A percentile compares a stretch with the other conserved stretches of the same genome.
phyloP scores from a whole-genome alignment of 2,329 filamentous ascomycete genomes.

The Calonectria hawksworthii region DNA sequence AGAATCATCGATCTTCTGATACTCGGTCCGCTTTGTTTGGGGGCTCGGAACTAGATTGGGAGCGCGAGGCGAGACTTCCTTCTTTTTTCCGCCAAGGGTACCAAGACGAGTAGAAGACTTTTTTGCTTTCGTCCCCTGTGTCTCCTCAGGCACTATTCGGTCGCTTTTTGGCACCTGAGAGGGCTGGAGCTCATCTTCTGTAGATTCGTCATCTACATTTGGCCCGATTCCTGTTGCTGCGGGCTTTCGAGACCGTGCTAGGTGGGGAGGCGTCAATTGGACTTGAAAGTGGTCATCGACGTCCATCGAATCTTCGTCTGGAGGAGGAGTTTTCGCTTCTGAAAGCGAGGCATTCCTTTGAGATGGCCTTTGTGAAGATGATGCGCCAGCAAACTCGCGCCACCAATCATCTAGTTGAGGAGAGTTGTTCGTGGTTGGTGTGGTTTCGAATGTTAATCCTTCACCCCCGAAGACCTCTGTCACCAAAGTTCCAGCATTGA shows the following conservation, averaged over 20 bases:
- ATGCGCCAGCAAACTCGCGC: slow-evolving; percentile 55
- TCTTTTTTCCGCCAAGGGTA: slow-evolving; percentile 52
- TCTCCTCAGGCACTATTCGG: slow-evolving; percentile 22
- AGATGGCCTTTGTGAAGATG: slow-evolving; percentile 38
- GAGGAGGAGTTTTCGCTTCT: slow-evolving; percentile 25
- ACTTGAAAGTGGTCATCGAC: slow-evolving; percentile 62
- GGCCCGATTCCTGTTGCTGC: slow-evolving; percentile 22
- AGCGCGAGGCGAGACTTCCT: slow-evolving; percentile 44
- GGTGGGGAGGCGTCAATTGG: slow-evolving; percentile 61
- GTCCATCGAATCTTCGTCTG: slow-evolving; percentile 37
- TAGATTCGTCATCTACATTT: slow-evolving; percentile 47
- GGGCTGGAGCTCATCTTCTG: slow-evolving; percentile 50
- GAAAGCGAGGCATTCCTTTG: slow-evolving; percentile 30
- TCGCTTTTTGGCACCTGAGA: slow-evolving; percentile 13
- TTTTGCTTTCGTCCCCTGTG: slow-evolving; percentile 34
- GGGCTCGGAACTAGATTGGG: slow-evolving; percentile 28
- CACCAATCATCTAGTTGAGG: slow-evolving; percentile 64
- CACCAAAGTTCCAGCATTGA: slow-evolving; percentile 55
- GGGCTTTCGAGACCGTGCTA: slow-evolving; percentile 46
- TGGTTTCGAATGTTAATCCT: slow-evolving; percentile 49
- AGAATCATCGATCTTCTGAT: slow-evolving; percentile 45
- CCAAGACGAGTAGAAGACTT: slow-evolving; percentile 49
- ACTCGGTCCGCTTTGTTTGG: slow-evolving; percentile 8
- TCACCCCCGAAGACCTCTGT: slow-evolving; percentile 56
- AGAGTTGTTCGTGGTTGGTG: slow-evolving; percentile 50